Evolutionary conservation across 2,329 filamentous ascomycete genomes (phyloP).

Genomic region (Gaeumannomyces tritici): DNA sequence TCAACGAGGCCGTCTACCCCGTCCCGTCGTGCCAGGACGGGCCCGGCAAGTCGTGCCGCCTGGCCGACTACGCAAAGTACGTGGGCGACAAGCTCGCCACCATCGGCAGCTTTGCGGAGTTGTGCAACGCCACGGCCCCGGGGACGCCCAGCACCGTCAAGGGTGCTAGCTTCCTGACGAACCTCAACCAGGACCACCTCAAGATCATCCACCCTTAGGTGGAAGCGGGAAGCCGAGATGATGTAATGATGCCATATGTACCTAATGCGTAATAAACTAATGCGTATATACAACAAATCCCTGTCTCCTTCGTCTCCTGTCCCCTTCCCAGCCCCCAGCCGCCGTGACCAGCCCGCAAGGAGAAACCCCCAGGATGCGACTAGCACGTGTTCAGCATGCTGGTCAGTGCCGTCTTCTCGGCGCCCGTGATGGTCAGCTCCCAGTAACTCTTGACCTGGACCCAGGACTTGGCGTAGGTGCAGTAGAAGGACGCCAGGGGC

Average conservation of each 20-base stretch:
- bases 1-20: constrained; percentile 56
- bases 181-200: constrained; percentile 29
- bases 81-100: constrained; percentile 32
- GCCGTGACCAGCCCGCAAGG: neutral
- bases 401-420: constrained; percentile 60
- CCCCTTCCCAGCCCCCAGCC: no score
- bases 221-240: neutral
- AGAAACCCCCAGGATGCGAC: neutral
- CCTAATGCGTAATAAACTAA: neutral
- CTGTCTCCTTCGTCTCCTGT: neutral
- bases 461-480: constrained; percentile 70
- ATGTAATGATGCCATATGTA: neutral
- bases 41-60: constrained; percentile 42
- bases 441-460: constrained; percentile 71
- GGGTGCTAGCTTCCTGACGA: constrained; percentile 39
- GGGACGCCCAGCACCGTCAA: constrained; percentile 28
- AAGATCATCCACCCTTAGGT: constrained; percentile 6
- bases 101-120: constrained; percentile 38
- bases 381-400: constrained; percentile 58
- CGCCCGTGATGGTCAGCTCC: constrained; percentile 55
- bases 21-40: constrained; percentile 44
- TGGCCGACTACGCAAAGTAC: constrained; percentile 34
- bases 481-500: constrained; percentile 57
- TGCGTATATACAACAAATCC: neutral
- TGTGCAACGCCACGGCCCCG: constrained; percentile 34